phyloP scores from a whole-genome alignment of 2,329 filamentous ascomycete genomes.

The Xylaria sp. region DNA sequence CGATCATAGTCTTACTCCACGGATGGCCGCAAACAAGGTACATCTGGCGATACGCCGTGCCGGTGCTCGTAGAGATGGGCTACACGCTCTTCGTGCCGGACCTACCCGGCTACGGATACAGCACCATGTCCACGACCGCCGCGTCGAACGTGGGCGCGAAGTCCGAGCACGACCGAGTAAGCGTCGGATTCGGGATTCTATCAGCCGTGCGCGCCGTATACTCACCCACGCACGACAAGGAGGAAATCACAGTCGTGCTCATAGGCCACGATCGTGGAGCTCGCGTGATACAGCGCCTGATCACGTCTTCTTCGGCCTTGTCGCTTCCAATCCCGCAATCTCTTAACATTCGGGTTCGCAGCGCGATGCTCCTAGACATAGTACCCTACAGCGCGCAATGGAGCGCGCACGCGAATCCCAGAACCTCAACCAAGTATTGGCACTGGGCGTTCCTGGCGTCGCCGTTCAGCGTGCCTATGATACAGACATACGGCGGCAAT shows the following conservation, averaged over 20 bases:
- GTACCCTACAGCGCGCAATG: slow-evolving; percentile 26
- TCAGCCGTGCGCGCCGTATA: slow-evolving; percentile 23
- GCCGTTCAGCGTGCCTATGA: slow-evolving; percentile 18
- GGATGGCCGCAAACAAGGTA: slow-evolving; percentile 29
- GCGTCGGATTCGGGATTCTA: slow-evolving; percentile 18
- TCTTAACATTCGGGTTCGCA: slow-evolving; percentile 19
- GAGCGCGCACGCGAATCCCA: slow-evolving; percentile 23
- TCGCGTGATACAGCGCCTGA: slow-evolving; percentile 19
- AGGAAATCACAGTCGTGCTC: slow-evolving; percentile 18
- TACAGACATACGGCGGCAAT: slow-evolving; percentile 22
- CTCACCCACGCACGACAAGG: background rate
- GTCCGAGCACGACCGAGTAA: slow-evolving; percentile 20
- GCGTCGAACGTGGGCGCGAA: slow-evolving; percentile 2
- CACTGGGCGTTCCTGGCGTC: slow-evolving; percentile 28
- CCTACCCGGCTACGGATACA: slow-evolving; percentile 27
- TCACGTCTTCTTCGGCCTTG: slow-evolving; percentile 15
- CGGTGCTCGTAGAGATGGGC: slow-evolving; percentile 16
- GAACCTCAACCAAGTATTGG: slow-evolving; percentile 22
- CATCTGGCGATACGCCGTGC: slow-evolving; percentile 28
- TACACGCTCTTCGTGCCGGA: slow-evolving; percentile 26
- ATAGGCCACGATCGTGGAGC: slow-evolving; percentile 26
- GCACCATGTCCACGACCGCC: slow-evolving; percentile 16
- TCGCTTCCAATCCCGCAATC: background rate
- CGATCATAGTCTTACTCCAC: slow-evolving; percentile 29
- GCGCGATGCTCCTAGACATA: slow-evolving; percentile 26